Evolutionary conservation across 2,329 filamentous ascomycete species (phyloP).

Genomic region (Ceratocystis lukuohia): DNA sequence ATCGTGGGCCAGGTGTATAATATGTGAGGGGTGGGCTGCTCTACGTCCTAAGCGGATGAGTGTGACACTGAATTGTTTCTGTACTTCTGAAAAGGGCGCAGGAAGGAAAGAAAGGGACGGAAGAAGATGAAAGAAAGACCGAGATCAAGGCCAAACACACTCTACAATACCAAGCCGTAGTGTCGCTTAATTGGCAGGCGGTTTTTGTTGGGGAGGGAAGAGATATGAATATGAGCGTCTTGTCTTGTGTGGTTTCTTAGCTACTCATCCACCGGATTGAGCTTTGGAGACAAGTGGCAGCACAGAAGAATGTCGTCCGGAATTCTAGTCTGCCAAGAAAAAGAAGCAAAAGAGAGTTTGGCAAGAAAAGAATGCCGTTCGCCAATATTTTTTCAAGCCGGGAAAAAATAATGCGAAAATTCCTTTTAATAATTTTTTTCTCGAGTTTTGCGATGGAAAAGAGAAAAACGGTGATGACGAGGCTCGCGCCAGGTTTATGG

Average conservation of each 20-base stretch:
- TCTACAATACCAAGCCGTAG: too few relatives aligned
- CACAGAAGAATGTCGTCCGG: neutral
- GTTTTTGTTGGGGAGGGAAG: neutral
- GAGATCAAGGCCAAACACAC: too few relatives aligned
- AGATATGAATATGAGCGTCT: neutral
- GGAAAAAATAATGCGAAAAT: neutral
- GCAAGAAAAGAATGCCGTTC: neutral
- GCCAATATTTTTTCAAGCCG: neutral
- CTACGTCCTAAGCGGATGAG: too few relatives aligned
- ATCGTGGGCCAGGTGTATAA: too few relatives aligned
- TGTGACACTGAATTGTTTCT: too few relatives aligned
- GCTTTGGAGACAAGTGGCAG: slow-evolving; percentile 6
- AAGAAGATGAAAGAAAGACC: too few relatives aligned
- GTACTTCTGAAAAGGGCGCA: too few relatives aligned
- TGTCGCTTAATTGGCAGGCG: too few relatives aligned
- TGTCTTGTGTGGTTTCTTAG: neutral
- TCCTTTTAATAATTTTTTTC: neutral
- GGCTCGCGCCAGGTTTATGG: slow-evolving; percentile 15
- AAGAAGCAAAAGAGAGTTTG: neutral
- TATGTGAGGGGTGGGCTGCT: too few relatives aligned
- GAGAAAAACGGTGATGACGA: slow-evolving; percentile 9
- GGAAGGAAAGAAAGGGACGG: too few relatives aligned
- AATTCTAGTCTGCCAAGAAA: neutral
- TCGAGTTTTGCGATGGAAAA: neutral
- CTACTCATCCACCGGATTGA: neutral